Percentiles rank a stretch among this genome's conserved stretches.
These are phyloP conservation scores for Colletotrichum trifolii DNA, from an alignment of 2,329 filamentous ascomycete genomes.

Conservation along the genomic window DNA sequence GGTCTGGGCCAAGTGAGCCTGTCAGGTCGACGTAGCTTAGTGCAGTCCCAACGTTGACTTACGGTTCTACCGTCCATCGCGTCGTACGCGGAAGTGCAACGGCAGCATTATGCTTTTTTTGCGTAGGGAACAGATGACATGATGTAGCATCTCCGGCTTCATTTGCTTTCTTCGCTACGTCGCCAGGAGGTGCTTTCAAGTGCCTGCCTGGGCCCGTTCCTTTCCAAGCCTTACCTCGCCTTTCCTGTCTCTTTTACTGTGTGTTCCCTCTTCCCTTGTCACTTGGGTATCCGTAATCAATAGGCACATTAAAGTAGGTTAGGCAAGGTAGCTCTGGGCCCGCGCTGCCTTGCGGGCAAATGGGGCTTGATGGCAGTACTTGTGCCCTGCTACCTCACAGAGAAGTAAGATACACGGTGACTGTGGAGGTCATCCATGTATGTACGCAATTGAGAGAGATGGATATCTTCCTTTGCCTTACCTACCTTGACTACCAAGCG, in stretches of 20 bases:
- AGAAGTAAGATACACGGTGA: no score
- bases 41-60: slow-evolving; percentile 15
- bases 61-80: neutral
- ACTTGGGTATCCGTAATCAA: neutral
- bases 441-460: no score
- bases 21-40: slow-evolving; percentile 15
- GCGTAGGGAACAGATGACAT: slow-evolving; percentile 29
- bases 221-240: slow-evolving; percentile 28
- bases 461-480: no score
- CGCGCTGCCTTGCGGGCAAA: neutral
- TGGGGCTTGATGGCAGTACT: neutral
- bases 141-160: slow-evolving; percentile 36
- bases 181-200: slow-evolving; percentile 29
- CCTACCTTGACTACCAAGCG: no score
- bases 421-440: no score
- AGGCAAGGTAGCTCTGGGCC: neutral
- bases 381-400: no score
- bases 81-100: neutral
- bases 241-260: slow-evolving; percentile 20
- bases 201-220: slow-evolving; percentile 6
- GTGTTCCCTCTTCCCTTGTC: slow-evolving; percentile 16
- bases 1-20: neutral
- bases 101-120: slow-evolving; percentile 3
- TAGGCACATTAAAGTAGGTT: neutral
- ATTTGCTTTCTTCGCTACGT: slow-evolving; percentile 36